Base-by-base conservation (phyloP, 2,329 filamentous ascomycete species). In the Botrytis sinoallii region DNA sequence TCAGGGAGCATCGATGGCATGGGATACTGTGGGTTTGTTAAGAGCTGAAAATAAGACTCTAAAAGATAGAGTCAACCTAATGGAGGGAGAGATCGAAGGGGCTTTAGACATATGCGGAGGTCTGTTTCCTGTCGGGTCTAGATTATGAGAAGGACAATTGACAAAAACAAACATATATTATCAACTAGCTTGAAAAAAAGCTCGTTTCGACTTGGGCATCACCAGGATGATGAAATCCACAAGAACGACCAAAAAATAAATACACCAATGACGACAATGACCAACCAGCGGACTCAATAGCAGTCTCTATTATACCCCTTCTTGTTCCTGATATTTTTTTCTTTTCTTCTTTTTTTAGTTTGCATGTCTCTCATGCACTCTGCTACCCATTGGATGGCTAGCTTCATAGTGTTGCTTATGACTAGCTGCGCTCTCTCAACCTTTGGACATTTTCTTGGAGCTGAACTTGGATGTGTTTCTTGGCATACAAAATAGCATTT, bases 1-100 rank as follows among this genome's bases (percentile, higher is more conserved):
- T 20, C 85, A 86, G 77, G 86, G 88, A 70, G 84, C 87, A 20
- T 88, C 87, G 76, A 84, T 89, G 55, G 89, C 89, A 7, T 91
- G 89, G 89, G 86, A 91, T 78, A 90, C 89, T 6, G 89, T 90
- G n/a, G 85, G 86, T 70, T 75, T 90, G 65, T 81, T 91, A 74
- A 84, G 88, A 57, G 87, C 88, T 65, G 90, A 92, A 83, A 92
- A 92, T 77, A 86, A 84, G 78, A 85, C 85, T 14, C 80, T 92
- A 68, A 91, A 91, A 83, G 84, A 85, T 57, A 83, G 88, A 32
- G 88, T 92, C 5, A 84, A 85, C 29, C 84, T 88, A 76, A 81
- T 92, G 4, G 89, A 92, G 81, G 84, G 82, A 4, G 88, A 85
- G 6, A 86, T 92, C 8, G 89, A 91, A 52, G 86, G 86, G 10